Conservation (phyloP, 2,329 filamentous ascomycete genomes). For the Meredithiella fracta region DNA sequence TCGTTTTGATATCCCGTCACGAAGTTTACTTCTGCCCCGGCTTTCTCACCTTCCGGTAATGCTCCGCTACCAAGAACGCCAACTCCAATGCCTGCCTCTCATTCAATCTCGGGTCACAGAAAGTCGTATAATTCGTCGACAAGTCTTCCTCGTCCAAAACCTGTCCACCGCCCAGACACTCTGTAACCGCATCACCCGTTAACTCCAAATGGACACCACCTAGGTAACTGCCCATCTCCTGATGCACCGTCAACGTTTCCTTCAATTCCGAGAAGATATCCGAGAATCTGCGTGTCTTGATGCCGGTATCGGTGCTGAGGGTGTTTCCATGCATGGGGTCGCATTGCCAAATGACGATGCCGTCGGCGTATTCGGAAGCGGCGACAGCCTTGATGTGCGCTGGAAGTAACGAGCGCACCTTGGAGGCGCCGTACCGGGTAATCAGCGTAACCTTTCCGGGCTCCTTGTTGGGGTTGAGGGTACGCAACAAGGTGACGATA, state of each 20-base stretch:
- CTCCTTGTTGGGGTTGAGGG: constrained; percentile 68
- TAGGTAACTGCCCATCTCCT: constrained; percentile 66
- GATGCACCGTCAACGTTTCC: constrained; percentile 71
- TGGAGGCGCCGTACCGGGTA: constrained; percentile 74
- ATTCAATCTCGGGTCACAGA: constrained; percentile 87
- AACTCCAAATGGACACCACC: constrained; percentile 91
- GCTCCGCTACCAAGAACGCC: constrained; percentile 81
- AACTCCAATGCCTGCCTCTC: constrained; percentile 95
- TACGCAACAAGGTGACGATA: constrained; percentile 61
- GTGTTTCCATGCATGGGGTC: constrained; percentile 95
- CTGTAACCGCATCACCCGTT: constrained; percentile 89
- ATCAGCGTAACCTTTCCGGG: constrained; percentile 91
- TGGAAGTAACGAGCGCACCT: constrained; percentile 60
- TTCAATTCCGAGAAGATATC: constrained; percentile 80
- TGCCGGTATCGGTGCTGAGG: constrained; percentile 49
- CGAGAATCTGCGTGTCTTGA: constrained; percentile 85
- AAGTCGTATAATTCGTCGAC: constrained; percentile 81
- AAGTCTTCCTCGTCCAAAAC: constrained; percentile 77
- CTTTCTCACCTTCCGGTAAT: constrained; percentile 35
- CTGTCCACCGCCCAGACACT: constrained; percentile 83
- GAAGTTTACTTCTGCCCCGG: neutral
- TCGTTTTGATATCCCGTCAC: too few species aligned
- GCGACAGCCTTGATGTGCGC: constrained; percentile 80
- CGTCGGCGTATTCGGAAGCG: constrained; percentile 47
- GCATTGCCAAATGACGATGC: constrained; percentile 79